Evolutionary conservation across 2,329 filamentous ascomycete genomes (phyloP), one percentile per base, ranked within the genome.

Genomic region (Aspergillus neotritici): DNA sequence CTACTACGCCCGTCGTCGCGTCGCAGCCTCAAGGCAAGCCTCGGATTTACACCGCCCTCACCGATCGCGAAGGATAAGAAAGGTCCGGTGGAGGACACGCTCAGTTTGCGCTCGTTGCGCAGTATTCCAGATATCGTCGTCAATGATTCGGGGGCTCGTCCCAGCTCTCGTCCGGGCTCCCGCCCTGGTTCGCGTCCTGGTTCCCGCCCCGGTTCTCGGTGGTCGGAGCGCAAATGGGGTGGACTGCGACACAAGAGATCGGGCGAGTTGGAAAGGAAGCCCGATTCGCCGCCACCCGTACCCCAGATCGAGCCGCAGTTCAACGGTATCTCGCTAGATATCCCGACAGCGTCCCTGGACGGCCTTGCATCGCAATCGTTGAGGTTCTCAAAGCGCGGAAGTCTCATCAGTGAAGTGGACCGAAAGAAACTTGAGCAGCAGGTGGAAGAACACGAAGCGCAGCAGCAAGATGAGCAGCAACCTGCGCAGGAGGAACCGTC

Each of bases 361-460:
- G 76, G 75, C 31, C 60, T 82, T 42, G 69, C 68, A 12, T 62
- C 70, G 31, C 69, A 71, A 40, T 70, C 74, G 32, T 63, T 83
- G 48, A 71, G 74, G 35, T 83, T 83, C 53, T 80, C 78, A 10
- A 78, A 76, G 43, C 67, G 79, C 43, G 79, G 79, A 40, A 82
- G 78, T 62, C 70, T 82, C 61, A 61, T 82, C 49, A 75, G 72
- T 28, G 75, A 73, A 59, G 74, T 71, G 53, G 71, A 55, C 36
- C 49, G 43, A 13, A 52, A 53, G 13, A 49, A 46, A 28, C 41
- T 72, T 43, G 69, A 69, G 43, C 48, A 50, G 13, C 41, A 56
- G 21, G 43, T 57, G 31, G 44, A 55, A 14, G 47, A 57, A 35
- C 43, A 50, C 12, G 43, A 54, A 35, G 40, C 39, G 31, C 34